Percentiles rank a stretch among this genome's conserved stretches.
Evolutionary conservation across 2,329 filamentous ascomycete genomes (phyloP).

Genomic region (Diaporthe citriasiana): DNA sequence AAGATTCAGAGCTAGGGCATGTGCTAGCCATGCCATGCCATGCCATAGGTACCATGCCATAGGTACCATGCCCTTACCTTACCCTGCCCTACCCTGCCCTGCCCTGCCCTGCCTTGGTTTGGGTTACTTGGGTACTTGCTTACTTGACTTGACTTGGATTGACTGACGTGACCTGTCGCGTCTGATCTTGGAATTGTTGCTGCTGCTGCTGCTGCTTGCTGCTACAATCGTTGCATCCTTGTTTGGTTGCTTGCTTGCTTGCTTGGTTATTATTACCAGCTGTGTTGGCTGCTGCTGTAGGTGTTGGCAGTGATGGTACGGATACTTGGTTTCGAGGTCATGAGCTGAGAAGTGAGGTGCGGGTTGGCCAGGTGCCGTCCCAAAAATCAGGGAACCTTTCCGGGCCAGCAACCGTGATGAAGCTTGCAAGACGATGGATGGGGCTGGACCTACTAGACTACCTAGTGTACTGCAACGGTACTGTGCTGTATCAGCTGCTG

Average conservation of each 20-base stretch:
- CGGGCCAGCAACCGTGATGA: not conserved
- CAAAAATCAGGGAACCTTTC: slow-evolving; percentile 26
- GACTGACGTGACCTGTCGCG: slow-evolving; percentile 2
- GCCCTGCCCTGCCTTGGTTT: not conserved
- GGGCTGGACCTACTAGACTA: not conserved
- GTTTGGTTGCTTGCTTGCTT: not conserved
- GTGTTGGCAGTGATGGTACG: not conserved
- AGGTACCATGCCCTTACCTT: not conserved
- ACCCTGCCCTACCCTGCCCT: not conserved
- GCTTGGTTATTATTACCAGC: not conserved
- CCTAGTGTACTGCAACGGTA: not conserved
- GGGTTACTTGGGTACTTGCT: slow-evolving; percentile 7
- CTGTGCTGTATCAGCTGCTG: slow-evolving; percentile 9
- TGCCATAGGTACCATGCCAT: no score
- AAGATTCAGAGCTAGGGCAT: slow-evolving; percentile 15
- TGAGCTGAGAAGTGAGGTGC: not conserved
- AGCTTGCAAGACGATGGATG: slow-evolving; percentile 9
- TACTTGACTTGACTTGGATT: not conserved
- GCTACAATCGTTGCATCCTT: not conserved
- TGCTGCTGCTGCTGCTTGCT: not conserved
- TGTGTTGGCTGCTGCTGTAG: slow-evolving; percentile 2
- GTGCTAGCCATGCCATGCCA: slow-evolving; percentile 6
- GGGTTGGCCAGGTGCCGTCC: slow-evolving; percentile 6
- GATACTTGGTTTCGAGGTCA: not conserved
- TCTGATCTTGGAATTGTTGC: not conserved